Evolutionary conservation across 345 rosid genomes (phyloP).

Genomic region (Fremontodendron californicum): DNA sequence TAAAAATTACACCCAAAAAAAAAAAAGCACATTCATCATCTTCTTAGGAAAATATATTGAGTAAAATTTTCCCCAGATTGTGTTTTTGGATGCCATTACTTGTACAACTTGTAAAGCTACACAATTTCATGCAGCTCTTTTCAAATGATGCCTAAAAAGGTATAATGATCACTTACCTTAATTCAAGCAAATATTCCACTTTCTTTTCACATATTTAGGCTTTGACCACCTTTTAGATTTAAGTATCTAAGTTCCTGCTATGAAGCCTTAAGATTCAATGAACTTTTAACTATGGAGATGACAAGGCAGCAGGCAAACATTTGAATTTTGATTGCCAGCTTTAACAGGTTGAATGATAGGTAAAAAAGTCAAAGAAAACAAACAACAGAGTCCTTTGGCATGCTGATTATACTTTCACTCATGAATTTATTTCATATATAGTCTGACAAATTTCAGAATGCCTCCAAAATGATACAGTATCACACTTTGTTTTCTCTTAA

Average conservation of each 20-base stretch:
- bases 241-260: background rate
- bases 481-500: background rate
- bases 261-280: background rate
- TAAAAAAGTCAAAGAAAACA: background rate
- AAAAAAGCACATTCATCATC: background rate
- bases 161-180: background rate
- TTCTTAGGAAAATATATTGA: background rate
- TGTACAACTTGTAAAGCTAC: background rate
- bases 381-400: background rate
- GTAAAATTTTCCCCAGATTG: background rate
- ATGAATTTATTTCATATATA: background rate
- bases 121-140: background rate
- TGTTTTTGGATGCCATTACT: background rate
- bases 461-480: background rate
- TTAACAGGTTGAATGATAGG: background rate
- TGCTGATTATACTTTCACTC: background rate
- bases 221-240: background rate
- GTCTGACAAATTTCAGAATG: background rate
- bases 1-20: background rate
- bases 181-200: background rate
- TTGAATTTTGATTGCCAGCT: background rate
- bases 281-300: background rate
- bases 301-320: background rate
- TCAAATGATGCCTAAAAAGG: background rate
- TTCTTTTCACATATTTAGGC: background rate